Percentiles rank a stretch among this genome's conserved stretches.
Conservation (phyloP, 176 grass and related monocot genomes). For the Bothriochloa decipiens region DNA sequence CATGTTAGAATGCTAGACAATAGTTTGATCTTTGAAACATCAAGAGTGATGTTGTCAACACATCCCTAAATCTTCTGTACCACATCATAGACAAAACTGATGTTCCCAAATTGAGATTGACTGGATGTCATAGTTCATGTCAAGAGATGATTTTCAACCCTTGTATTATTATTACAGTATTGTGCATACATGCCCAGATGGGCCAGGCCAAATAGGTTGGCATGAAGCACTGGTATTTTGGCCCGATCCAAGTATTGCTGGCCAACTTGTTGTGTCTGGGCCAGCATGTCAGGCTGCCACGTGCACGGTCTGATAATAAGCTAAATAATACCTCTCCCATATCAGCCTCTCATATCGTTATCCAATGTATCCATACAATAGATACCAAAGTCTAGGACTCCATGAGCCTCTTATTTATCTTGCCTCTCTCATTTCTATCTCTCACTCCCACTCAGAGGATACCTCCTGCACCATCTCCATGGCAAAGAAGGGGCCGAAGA, state of each 20-base stretch:
- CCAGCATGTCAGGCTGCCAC: too few species aligned
- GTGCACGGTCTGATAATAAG: not conserved
- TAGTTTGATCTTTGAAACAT: not conserved
- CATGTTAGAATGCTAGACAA: not conserved
- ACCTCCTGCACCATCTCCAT: not conserved
- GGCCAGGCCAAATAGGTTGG: not conserved
- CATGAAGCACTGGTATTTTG: not conserved
- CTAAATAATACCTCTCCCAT: not conserved
- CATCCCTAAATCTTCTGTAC: too few species aligned
- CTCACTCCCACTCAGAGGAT: not conserved
- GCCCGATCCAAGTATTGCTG: not conserved
- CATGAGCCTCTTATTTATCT: not conserved
- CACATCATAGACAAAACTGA: not conserved
- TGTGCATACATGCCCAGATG: not conserved
- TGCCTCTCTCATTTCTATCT: not conserved
- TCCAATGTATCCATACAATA: not conserved
- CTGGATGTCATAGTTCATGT: not conserved
- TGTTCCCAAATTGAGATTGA: not conserved
- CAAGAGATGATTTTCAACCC: not conserved
- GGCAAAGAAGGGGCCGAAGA: not conserved
- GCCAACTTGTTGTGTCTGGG: not conserved
- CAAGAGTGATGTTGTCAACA: not conserved
- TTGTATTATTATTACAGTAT: not conserved
- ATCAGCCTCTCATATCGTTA: not conserved
- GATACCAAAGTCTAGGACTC: not conserved